Evolutionary conservation across 805 yeast genomes (phyloP).

Genomic region (Cyberlindnera americana): DNA sequence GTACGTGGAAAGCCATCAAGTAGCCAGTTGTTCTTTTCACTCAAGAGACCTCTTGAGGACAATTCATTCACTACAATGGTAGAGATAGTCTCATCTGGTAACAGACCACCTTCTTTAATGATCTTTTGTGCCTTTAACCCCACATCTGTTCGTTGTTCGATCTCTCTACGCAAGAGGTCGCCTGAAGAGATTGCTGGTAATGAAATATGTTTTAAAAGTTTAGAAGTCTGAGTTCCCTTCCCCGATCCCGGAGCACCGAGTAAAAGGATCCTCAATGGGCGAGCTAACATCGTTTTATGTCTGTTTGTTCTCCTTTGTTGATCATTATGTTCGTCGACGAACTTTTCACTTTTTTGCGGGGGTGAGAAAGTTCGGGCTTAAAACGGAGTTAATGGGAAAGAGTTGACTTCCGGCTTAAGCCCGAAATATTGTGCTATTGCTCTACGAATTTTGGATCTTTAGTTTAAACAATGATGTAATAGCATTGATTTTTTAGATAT

Average conservation of each 20-base stretch:
- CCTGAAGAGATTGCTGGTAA: constrained; percentile 70
- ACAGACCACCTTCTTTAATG: constrained; percentile 60
- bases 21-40: constrained; percentile 51
- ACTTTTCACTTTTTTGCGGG: constrained; percentile 1
- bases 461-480: too few relatives aligned
- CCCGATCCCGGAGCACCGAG: constrained; percentile 97
- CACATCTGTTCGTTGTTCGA: constrained; percentile 46
- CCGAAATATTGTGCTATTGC: too few relatives aligned
- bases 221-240: constrained; percentile 82
- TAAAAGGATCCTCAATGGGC: constrained; percentile 62
- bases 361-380: background rate
- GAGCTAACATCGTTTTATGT: constrained; percentile 3
- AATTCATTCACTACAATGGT: constrained; percentile 52
- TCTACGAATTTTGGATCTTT: too few relatives aligned
- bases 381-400: too few relatives aligned
- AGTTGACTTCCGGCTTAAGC: too few relatives aligned
- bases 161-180: constrained; percentile 71
- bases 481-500: too few relatives aligned
- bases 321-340: background rate
- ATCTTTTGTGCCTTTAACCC: constrained; percentile 55
- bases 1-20: constrained; percentile 95
- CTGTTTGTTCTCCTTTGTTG: background rate
- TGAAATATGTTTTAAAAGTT: constrained; percentile 53
- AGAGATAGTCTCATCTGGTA: constrained; percentile 73
- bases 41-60: constrained; percentile 37